Conservation (phyloP, 2,329 filamentous ascomycete species). For the Capronia epimyces region DNA sequence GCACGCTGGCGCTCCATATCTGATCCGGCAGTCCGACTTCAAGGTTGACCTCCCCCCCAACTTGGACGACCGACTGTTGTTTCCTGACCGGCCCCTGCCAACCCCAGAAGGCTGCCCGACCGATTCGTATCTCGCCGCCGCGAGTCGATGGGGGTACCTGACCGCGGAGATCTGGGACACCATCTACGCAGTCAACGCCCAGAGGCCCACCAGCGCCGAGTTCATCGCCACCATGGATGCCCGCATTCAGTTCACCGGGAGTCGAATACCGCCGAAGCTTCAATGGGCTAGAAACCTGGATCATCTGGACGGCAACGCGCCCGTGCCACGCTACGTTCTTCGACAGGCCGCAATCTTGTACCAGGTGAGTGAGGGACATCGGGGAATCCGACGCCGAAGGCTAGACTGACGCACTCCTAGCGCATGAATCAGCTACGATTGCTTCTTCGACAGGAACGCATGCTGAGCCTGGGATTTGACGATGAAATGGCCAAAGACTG, state of each 20-base stretch:
- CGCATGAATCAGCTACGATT: no score
- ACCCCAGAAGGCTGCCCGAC: not conserved
- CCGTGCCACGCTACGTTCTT: no score
- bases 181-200: not conserved
- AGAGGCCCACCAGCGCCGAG: not conserved
- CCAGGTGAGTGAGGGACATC: no score
- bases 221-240: slow-evolving; percentile 1
- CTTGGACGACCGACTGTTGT: not conserved
- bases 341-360: no score
- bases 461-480: no score
- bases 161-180: slow-evolving; percentile 2
- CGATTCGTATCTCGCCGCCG: not conserved
- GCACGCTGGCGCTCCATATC: not conserved
- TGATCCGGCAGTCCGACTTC: not conserved
- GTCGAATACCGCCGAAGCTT: not conserved
- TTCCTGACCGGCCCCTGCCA: not conserved
- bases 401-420: no score
- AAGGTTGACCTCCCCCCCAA: not conserved
- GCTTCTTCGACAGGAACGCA: no score
- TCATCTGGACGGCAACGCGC: no score
- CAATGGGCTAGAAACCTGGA: not conserved
- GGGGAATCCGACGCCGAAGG: no score
- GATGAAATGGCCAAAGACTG: no score
- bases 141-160: not conserved
- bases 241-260: not conserved